Conservation (phyloP, 208 protist genomes). For the Acanthamoeba healyi region DNA sequence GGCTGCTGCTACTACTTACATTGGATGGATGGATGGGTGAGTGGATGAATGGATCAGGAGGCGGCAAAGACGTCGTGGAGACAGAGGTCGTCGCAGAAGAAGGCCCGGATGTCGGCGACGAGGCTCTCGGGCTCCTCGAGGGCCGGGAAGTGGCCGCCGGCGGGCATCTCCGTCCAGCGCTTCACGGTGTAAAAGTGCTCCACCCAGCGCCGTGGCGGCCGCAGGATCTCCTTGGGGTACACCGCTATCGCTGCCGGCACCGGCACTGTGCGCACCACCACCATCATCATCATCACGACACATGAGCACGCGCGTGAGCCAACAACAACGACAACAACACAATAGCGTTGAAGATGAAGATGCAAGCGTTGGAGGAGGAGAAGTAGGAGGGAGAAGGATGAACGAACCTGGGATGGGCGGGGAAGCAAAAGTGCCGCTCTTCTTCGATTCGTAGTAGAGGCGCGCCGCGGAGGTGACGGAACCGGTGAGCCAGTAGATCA, state of each 20-base stretch:
- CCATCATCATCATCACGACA: neutral
- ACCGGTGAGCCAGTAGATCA: constrained; percentile 70
- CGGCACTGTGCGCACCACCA: neutral
- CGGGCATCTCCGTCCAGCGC: constrained; percentile 66
- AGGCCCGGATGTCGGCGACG: constrained; percentile 45
- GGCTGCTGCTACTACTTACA: neutral
- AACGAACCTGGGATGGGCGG: neutral
- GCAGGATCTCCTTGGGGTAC: constrained; percentile 62
- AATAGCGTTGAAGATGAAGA: neutral
- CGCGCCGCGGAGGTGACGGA: neutral
- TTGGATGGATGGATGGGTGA: no score
- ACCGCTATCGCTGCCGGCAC: constrained; percentile 48
- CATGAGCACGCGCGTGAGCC: no score
- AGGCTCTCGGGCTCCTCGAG: constrained; percentile 63
- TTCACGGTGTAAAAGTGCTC: constrained; percentile 66
- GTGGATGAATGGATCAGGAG: neutral
- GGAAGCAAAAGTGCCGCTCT: constrained; percentile 4
- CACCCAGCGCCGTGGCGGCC: constrained; percentile 57
- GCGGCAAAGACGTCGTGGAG: neutral
- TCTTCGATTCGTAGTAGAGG: constrained; percentile 69
- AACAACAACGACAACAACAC: neutral
- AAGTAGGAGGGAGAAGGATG: neutral
- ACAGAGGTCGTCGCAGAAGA: constrained; percentile 57
- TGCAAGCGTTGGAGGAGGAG: no score
- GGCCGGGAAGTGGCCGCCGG: constrained; percentile 64